These are phyloP conservation scores for Rhizopogon salebrosus DNA, from an alignment of 768 basidiomycete species.

Conservation along the genomic window DNA sequence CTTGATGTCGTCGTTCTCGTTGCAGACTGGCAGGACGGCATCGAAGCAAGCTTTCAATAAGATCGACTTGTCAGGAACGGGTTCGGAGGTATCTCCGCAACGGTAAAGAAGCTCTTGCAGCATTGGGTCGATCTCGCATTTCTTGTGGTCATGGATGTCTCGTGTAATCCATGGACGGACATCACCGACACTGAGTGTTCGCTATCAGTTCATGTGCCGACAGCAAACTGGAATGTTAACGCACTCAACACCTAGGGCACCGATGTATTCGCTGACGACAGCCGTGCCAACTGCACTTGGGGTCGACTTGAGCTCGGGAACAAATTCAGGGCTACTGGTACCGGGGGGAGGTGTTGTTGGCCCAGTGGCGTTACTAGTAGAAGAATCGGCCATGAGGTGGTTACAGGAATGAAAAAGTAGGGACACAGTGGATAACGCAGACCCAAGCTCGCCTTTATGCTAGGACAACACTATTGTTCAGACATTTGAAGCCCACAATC, in stretches of 20 bases:
- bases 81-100: not conserved
- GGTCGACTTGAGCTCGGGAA: not conserved
- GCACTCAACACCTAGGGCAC: not conserved
- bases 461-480: not conserved
- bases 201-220: not conserved
- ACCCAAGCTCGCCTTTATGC: not conserved
- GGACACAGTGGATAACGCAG: slow-evolving; percentile 10
- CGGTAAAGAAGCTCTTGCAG: not conserved
- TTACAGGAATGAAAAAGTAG: no score
- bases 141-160: not conserved
- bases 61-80: not conserved
- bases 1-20: not conserved
- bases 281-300: not conserved
- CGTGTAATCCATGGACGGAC: not conserved
- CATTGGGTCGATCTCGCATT: not conserved
- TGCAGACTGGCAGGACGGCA: not conserved
- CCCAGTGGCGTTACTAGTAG: not conserved
- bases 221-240: not conserved
- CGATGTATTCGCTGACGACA: not conserved
- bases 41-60: not conserved
- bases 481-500: not conserved
- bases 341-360: not conserved
- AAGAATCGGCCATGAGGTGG: not conserved
- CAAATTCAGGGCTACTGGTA: not conserved
- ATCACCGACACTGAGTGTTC: not conserved